These are phyloP conservation scores for Blumeria hordei DNA, from an alignment of 2,329 filamentous ascomycete species.

Conservation along the genomic window DNA sequence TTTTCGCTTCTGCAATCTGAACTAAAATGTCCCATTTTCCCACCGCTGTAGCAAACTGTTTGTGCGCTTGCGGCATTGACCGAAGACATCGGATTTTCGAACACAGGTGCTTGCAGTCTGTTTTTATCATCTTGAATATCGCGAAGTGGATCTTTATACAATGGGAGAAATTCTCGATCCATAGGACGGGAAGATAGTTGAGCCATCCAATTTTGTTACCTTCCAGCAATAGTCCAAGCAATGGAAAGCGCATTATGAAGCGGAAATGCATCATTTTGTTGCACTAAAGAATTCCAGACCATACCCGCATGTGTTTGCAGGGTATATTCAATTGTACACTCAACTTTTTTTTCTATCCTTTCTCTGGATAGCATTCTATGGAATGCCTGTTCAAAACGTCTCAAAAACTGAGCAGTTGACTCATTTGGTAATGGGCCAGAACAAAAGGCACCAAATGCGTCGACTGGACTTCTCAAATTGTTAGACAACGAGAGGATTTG, in stretches of 20 bases:
- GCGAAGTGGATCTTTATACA: background rate
- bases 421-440: too few relatives aligned
- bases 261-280: background rate
- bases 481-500: background rate
- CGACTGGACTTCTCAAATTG: background rate
- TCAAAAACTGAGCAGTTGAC: too few relatives aligned
- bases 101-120: background rate
- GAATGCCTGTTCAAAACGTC: constrained; percentile 1
- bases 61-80: background rate
- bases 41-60: background rate
- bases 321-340: background rate
- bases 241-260: background rate
- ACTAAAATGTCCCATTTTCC: background rate
- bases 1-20: background rate
- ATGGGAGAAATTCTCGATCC: background rate
- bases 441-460: background rate
- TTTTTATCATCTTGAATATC: background rate
- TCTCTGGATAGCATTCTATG: background rate
- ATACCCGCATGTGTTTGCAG: background rate
- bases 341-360: background rate
- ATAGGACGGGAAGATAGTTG: background rate
- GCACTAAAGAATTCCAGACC: background rate
- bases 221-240: background rate
- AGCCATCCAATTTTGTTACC: background rate
- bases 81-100: background rate